Percentiles rank a stretch among this genome's conserved stretches.
Evolutionary conservation across 2,329 filamentous ascomycete genomes (phyloP).

Genomic region (Penicillium brevicompactum): DNA sequence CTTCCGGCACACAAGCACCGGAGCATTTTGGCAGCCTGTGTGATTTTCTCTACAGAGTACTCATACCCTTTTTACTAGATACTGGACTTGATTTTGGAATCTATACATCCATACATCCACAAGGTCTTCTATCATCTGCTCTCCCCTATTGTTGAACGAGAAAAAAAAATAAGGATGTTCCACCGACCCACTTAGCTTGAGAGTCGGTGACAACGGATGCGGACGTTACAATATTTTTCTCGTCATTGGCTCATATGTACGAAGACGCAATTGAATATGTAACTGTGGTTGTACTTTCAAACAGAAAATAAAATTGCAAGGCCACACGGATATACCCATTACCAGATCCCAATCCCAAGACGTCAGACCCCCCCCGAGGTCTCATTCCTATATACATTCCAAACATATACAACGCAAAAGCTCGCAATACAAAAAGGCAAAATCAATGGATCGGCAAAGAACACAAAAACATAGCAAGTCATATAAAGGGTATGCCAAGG

Average conservation of each 20-base stretch:
- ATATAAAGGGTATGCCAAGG: not conserved
- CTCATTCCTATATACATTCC: not conserved
- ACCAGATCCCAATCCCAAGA: not conserved
- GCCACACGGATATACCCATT: not conserved
- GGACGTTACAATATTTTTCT: not conserved
- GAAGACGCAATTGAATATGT: not conserved
- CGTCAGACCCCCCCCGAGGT: not conserved
- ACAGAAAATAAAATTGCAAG: not conserved
- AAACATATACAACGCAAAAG: conserved; percentile 7
- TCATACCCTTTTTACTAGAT: too few species aligned
- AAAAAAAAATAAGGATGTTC: not conserved
- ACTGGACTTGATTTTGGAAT: too few species aligned
- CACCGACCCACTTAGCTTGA: not conserved
- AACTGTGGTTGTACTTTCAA: not conserved
- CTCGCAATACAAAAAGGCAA: not conserved
- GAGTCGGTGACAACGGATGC: not conserved
- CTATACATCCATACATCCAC: not conserved
- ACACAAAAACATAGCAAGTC: conserved; percentile 4
- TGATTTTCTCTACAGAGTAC: not conserved
- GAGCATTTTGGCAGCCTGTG: not conserved
- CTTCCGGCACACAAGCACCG: conserved; percentile 1
- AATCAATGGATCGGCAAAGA: not conserved
- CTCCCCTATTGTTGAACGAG: not conserved
- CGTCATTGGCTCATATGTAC: not conserved
- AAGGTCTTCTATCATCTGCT: not conserved